Conservation (phyloP, 306 rosid species). For the Ormosia semicastrata region DNA sequence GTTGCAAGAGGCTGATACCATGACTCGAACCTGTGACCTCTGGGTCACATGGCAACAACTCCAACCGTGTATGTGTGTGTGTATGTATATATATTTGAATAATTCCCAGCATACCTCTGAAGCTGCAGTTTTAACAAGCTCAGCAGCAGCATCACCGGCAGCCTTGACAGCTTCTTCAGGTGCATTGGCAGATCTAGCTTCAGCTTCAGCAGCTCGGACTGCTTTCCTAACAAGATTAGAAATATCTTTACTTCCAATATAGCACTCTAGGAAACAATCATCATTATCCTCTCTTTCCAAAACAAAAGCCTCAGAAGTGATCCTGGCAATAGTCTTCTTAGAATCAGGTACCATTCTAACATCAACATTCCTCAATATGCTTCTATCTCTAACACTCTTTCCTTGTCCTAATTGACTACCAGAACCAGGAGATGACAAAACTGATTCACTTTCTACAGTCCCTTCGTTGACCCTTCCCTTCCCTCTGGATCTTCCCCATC, state of each 20-base stretch:
- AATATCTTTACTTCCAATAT: slow-evolving; percentile 75
- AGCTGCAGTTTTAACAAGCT: slow-evolving; percentile 93
- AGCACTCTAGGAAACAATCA: slow-evolving; percentile 80
- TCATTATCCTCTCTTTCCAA: slow-evolving; percentile 80
- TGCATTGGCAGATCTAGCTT: slow-evolving; percentile 91
- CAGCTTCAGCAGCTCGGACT: slow-evolving; percentile 87
- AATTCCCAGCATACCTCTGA: slow-evolving; percentile 54
- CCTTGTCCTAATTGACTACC: slow-evolving; percentile 65
- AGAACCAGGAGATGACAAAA: slow-evolving; percentile 74
- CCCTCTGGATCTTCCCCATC: slow-evolving; percentile 65
- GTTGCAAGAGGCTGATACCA: too few relatives aligned
- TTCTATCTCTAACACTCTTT: slow-evolving; percentile 64
- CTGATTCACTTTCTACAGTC: slow-evolving; percentile 60
- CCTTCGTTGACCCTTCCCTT: slow-evolving; percentile 83
- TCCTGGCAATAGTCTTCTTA: slow-evolving; percentile 46
- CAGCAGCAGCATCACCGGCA: slow-evolving; percentile 98
- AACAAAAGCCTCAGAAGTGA: slow-evolving; percentile 39
- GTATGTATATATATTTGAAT: background rate
- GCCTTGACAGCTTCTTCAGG: slow-evolving; percentile 93
- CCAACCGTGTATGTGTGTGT: too few relatives aligned
- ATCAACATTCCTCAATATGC: slow-evolving; percentile 48
- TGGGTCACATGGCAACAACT: too few relatives aligned
- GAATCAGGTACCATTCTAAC: slow-evolving; percentile 57
- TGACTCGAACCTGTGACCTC: too few relatives aligned
- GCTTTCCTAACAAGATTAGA: slow-evolving; percentile 78